phyloP scores from a whole-genome alignment of 73 alveolate species.

The Breviolum minutum region DNA sequence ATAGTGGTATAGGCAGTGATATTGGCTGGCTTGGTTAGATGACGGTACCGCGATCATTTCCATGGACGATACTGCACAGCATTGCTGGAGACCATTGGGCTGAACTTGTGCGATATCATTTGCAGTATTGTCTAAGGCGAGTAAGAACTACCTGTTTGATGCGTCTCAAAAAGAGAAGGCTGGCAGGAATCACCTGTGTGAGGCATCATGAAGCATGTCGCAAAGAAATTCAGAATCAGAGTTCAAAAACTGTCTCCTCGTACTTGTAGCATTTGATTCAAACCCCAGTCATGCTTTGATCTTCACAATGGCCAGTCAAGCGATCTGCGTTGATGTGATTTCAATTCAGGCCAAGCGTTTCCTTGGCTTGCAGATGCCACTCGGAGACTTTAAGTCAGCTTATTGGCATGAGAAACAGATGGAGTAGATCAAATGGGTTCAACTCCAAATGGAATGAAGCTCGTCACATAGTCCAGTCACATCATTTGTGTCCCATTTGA shows the following conservation, averaged over 20 bases:
- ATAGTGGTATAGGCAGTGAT: not conserved
- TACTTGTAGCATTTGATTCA: no score
- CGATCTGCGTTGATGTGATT: not conserved
- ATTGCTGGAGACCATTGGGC: not conserved
- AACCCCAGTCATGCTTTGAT: not conserved
- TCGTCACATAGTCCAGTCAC: no score
- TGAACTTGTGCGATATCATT: no score
- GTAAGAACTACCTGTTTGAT: slow-evolving; percentile 41
- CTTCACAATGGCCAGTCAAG: not conserved
- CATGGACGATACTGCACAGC: not conserved
- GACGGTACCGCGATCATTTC: not conserved
- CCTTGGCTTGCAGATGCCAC: slow-evolving; percentile 32
- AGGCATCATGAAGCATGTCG: not conserved
- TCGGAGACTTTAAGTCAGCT: not conserved
- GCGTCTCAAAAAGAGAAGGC: slow-evolving; percentile 63
- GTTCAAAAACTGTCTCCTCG: no score
- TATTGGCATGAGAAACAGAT: no score
- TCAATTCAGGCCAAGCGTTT: slow-evolving; percentile 22
- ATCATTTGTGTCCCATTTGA: no score
- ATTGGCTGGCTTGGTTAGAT: not conserved
- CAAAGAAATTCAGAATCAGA: not conserved
- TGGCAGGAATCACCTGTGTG: no score
- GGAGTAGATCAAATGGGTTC: no score
- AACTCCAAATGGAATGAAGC: no score
- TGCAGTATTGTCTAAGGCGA: not conserved